Conservation (phyloP, 2,329 filamentous ascomycete genomes). For the Pestalotiopsis sp. region DNA sequence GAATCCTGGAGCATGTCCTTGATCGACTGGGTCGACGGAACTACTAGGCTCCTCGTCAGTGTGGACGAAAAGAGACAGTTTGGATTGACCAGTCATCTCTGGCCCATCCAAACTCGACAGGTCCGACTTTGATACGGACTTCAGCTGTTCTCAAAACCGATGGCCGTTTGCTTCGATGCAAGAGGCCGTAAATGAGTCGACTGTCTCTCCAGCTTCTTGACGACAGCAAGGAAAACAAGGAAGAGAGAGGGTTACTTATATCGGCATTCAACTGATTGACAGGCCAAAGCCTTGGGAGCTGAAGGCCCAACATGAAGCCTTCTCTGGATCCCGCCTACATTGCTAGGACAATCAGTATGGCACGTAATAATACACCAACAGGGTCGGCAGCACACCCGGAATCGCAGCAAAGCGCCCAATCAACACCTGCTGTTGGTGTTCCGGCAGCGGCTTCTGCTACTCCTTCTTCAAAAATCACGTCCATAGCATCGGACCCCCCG, state of each 20-base stretch:
- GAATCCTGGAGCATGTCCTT: background rate
- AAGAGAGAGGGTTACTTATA: background rate
- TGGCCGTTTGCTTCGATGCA: no score
- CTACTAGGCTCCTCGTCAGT: background rate
- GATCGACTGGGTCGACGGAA: background rate
- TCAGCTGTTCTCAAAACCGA: no score
- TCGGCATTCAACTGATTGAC: background rate
- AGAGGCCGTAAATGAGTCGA: no score
- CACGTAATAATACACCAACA: background rate
- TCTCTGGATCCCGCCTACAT: slow-evolving; percentile 5
- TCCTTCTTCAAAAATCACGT: background rate
- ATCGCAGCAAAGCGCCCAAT: background rate
- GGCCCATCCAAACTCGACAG: background rate
- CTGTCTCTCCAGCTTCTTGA: no score
- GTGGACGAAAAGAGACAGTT: background rate
- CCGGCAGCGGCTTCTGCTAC: background rate
- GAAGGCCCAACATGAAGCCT: background rate
- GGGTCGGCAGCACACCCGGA: background rate
- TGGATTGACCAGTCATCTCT: background rate
- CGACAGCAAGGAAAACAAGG: background rate
- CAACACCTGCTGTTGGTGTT: background rate
- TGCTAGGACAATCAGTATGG: slow-evolving; percentile 4
- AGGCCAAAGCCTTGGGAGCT: background rate
- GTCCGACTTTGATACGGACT: background rate
- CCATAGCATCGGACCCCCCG: background rate